phyloP scores from a whole-genome alignment of 805 yeast genomes.

The Schwanniomyces polymorphus region DNA sequence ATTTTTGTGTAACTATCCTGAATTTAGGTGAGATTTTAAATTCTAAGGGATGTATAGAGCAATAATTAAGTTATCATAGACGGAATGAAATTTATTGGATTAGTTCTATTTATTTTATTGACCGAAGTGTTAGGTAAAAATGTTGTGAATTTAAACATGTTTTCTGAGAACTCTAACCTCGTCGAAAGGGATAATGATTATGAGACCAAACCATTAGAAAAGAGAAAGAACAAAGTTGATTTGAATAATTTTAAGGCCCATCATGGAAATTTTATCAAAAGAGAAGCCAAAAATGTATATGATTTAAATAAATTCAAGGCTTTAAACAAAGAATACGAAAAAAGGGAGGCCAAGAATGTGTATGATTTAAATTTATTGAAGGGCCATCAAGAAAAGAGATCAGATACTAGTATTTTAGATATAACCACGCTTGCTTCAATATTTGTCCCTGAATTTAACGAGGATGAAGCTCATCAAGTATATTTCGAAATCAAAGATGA shows the following conservation, averaged over 20 bases:
- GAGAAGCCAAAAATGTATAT: constrained; percentile 15
- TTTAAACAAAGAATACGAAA: constrained; percentile 1
- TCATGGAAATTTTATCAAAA: constrained; percentile 5
- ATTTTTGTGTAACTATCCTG: background rate
- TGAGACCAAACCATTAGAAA: background rate
- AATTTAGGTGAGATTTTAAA: background rate
- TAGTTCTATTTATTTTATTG: background rate
- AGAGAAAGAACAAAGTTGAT: background rate
- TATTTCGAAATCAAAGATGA: constrained; percentile 11
- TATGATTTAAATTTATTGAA: constrained; percentile 8
- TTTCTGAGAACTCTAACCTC: background rate
- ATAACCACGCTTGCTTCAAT: background rate
- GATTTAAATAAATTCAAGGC: constrained; percentile 1
- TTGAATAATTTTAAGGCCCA: constrained; percentile 9
- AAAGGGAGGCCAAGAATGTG: constrained; percentile 16
- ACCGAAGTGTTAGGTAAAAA: background rate
- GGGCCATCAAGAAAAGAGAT: background rate
- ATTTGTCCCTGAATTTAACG: background rate
- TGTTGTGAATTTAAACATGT: constrained; percentile 8
- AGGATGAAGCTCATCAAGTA: constrained; percentile 5
- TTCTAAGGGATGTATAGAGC: no score
- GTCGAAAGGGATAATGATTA: background rate
- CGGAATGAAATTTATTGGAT: background rate
- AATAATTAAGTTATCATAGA: background rate
- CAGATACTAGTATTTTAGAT: background rate